phyloP scores from a whole-genome alignment of 208 protist genomes.

The Acanthamoeba royreba region DNA sequence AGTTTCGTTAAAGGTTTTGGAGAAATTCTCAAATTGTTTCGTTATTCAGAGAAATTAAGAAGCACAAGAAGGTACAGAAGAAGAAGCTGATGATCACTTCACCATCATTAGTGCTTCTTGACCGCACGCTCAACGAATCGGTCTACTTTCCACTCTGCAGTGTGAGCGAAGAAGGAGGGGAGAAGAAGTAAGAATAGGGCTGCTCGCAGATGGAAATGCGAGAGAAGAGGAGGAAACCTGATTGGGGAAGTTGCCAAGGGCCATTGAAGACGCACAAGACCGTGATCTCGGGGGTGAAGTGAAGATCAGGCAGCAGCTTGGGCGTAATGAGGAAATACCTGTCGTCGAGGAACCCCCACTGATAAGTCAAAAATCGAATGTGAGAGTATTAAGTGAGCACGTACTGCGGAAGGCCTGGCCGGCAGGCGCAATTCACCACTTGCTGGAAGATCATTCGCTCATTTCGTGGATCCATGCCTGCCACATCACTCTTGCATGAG shows the following conservation, averaged over 20 bases:
- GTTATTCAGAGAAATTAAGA: too few species aligned
- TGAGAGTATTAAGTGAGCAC: not conserved
- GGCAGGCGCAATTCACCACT: slow-evolving; percentile 52
- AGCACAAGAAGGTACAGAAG: too few species aligned
- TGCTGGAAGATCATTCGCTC: slow-evolving; percentile 69
- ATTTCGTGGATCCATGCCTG: slow-evolving; percentile 70
- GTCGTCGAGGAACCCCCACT: not conserved
- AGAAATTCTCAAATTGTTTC: too few species aligned
- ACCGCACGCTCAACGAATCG: not conserved
- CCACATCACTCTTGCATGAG: not conserved
- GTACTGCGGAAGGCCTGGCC: slow-evolving; percentile 61
- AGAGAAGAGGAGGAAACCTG: not conserved
- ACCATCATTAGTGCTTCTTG: too few species aligned
- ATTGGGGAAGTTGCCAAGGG: slow-evolving; percentile 57
- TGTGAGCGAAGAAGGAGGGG: not conserved
- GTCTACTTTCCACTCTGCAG: not conserved
- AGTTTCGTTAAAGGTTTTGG: too few species aligned
- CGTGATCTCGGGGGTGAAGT: slow-evolving; percentile 53
- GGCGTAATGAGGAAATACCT: slow-evolving; percentile 69
- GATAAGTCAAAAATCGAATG: not conserved
- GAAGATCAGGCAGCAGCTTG: slow-evolving; percentile 65
- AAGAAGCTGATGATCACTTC: too few species aligned
- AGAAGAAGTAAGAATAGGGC: too few species aligned
- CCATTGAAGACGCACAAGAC: slow-evolving; percentile 68
- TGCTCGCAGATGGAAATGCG: not conserved